phyloP scores from a whole-genome alignment of 2,329 filamentous ascomycete genomes.

The Pleurostoma richardsiae region DNA sequence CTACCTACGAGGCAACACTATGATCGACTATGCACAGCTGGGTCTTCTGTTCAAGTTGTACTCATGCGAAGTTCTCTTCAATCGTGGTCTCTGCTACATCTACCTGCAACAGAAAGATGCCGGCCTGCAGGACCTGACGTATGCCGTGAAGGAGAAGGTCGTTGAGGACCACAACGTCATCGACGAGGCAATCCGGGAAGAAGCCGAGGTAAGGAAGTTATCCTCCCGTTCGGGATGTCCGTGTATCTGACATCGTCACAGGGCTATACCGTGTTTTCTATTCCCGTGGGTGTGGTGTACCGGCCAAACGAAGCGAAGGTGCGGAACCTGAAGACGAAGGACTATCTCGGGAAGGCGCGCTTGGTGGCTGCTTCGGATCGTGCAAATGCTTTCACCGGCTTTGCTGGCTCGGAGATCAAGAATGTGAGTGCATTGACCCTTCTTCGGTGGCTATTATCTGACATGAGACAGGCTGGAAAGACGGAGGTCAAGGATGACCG shows the following conservation, averaged over 20 bases:
- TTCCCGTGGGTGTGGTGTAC: slow-evolving; percentile 92
- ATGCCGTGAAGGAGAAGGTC: slow-evolving; percentile 91
- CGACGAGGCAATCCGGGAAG: slow-evolving; percentile 89
- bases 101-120: slow-evolving; percentile 89
- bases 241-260: slow-evolving; percentile 32
- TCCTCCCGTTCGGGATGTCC: not conserved
- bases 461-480: slow-evolving; percentile 38
- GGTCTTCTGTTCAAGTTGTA: slow-evolving; percentile 94
- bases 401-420: slow-evolving; percentile 74
- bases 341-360: slow-evolving; percentile 94
- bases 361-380: slow-evolving; percentile 84
- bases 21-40: slow-evolving; percentile 96
- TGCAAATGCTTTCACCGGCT: slow-evolving; percentile 75
- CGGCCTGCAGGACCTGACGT: slow-evolving; percentile 85
- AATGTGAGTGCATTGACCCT: slow-evolving; percentile 42
- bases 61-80: slow-evolving; percentile 97
- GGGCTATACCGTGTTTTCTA: slow-evolving; percentile 98
- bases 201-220: slow-evolving; percentile 67
- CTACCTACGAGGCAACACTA: slow-evolving; percentile 90
- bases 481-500: slow-evolving; percentile 68
- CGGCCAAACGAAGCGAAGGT: slow-evolving; percentile 96
- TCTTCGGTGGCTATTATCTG: not conserved
- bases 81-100: slow-evolving; percentile 94
- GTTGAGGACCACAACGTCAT: slow-evolving; percentile 97
- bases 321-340: slow-evolving; percentile 94